These are phyloP conservation scores for Fusarium brachygibbosum DNA, from an alignment of 2,329 filamentous ascomycete genomes.

Conservation along the genomic window DNA sequence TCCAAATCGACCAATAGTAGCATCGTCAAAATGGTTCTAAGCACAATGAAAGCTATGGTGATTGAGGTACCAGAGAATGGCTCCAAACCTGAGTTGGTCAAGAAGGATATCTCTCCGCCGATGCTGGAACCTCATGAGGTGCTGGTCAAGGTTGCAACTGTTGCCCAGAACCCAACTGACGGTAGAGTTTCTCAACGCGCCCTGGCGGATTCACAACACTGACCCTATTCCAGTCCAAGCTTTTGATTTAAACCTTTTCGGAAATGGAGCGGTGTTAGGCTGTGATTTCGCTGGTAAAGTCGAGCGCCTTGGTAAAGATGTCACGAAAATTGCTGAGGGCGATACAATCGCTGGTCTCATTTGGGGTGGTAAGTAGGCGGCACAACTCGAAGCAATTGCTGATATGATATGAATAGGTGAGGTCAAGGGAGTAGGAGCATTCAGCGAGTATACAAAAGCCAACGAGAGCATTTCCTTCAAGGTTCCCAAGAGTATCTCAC, in stretches of 20 bases:
- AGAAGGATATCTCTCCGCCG: slow-evolving; percentile 28
- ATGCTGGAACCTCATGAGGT: slow-evolving; percentile 38
- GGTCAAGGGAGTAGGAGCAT: slow-evolving; percentile 54
- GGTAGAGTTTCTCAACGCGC: slow-evolving; percentile 5
- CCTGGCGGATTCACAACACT: not conserved
- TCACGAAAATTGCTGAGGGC: slow-evolving; percentile 38
- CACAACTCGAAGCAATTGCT: not conserved
- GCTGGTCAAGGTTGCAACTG: slow-evolving; percentile 43
- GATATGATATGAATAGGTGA: slow-evolving; percentile 32
- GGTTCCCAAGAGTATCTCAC: slow-evolving; percentile 51
- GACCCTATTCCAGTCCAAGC: slow-evolving; percentile 47
- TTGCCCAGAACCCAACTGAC: slow-evolving; percentile 50
- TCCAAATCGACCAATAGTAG: not conserved
- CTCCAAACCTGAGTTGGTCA: slow-evolving; percentile 31
- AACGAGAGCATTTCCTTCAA: slow-evolving; percentile 58
- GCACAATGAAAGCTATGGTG: slow-evolving; percentile 37
- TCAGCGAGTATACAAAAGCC: slow-evolving; percentile 57
- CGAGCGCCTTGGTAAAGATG: slow-evolving; percentile 49
- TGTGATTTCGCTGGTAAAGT: slow-evolving; percentile 57
- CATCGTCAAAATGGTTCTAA: slow-evolving; percentile 20
- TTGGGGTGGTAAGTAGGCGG: slow-evolving; percentile 47
- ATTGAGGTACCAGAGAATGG: slow-evolving; percentile 34
- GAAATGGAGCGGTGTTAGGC: slow-evolving; percentile 55
- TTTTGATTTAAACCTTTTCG: slow-evolving; percentile 55
- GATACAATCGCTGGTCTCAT: slow-evolving; percentile 47